A percentile compares a stretch with the other conserved stretches of the same genome.
These are phyloP conservation scores for Flueggea neowawraea DNA, from an alignment of 441 rosid species.

Conservation along the genomic window DNA sequence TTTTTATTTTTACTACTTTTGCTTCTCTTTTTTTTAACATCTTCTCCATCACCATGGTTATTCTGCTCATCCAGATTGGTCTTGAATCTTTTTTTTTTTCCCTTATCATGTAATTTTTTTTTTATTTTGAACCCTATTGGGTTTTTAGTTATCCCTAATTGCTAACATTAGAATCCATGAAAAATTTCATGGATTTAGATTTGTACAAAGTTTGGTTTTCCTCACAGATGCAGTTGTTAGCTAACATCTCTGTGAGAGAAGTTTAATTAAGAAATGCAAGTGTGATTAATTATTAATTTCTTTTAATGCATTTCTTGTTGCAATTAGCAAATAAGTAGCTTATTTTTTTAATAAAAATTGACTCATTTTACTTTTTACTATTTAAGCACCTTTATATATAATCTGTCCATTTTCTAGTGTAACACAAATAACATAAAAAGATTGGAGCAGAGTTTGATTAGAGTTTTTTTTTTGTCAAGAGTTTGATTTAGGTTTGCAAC, in stretches of 20 bases:
- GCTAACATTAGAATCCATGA: slow-evolving; percentile 38
- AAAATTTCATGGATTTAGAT: slow-evolving; percentile 29
- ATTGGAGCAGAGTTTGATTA: too few relatives aligned
- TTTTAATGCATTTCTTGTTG: too few relatives aligned
- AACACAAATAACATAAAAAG: too few relatives aligned
- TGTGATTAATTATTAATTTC: too few relatives aligned
- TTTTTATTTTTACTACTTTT: slow-evolving; percentile 11
- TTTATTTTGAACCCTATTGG: slow-evolving; percentile 21
- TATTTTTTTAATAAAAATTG: too few relatives aligned
- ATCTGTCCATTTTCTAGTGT: too few relatives aligned
- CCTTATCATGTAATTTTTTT: slow-evolving; percentile 5
- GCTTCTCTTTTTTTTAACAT: slow-evolving; percentile 39
- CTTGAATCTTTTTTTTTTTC: background rate
- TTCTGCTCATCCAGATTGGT: slow-evolving; percentile 1
- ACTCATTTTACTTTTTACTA: too few relatives aligned
- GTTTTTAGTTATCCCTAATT: slow-evolving; percentile 27
- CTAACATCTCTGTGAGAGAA: slow-evolving; percentile 6
- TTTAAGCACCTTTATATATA: too few relatives aligned
- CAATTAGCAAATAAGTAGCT: too few relatives aligned
- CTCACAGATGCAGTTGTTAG: slow-evolving; percentile 36
- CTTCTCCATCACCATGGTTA: slow-evolving; percentile 24
- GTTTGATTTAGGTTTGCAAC: too few relatives aligned
- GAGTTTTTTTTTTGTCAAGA: too few relatives aligned
- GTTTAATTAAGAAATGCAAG: too few relatives aligned
- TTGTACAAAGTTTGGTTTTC: slow-evolving; percentile 49